phyloP scores from a whole-genome alignment of 148 eudicot genomes.

The Nepenthes gracilis region DNA sequence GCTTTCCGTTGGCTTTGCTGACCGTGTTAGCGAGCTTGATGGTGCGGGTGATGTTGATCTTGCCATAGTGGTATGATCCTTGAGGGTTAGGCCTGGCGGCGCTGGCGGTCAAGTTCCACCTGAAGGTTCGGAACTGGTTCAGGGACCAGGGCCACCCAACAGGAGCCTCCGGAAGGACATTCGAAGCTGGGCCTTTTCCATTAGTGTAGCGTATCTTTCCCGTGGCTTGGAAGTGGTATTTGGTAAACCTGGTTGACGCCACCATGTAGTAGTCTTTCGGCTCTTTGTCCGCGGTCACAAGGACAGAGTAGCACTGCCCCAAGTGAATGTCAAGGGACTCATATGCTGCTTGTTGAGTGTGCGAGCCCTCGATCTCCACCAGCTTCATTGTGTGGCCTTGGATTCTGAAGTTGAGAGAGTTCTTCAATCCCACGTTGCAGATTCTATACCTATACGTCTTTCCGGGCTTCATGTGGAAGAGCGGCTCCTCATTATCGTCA shows the following conservation, averaged over 20 bases:
- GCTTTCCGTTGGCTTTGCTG: constrained; percentile 4
- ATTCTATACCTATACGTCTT: constrained; percentile 17
- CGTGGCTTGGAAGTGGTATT: neutral
- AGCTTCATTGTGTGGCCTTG: constrained; percentile 18
- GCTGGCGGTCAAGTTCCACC: constrained; percentile 22
- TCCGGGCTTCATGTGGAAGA: constrained; percentile 22
- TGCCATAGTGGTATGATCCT: constrained; percentile 20
- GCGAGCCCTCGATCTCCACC: constrained; percentile 24
- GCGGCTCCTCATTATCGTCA: constrained; percentile 6
- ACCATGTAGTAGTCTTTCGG: constrained; percentile 16
- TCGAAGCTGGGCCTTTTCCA: neutral
- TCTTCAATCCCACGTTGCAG: constrained; percentile 13
- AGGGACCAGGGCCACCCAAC: constrained; percentile 10
- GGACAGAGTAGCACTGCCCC: constrained; percentile 17
- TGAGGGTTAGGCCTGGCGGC: constrained; percentile 29
- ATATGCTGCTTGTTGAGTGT: constrained; percentile 13
- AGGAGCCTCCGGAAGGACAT: constrained; percentile 4
- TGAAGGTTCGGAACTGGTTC: constrained; percentile 17
- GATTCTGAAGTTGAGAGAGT: constrained; percentile 17
- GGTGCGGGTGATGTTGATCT: constrained; percentile 12
- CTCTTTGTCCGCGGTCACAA: constrained; percentile 18
- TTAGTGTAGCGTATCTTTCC: constrained; percentile 6
- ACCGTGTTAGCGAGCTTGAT: constrained; percentile 9
- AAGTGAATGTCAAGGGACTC: constrained; percentile 17
- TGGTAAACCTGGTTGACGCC: constrained; percentile 13